Percentiles rank a stretch among this genome's conserved stretches.
These are phyloP conservation scores for Linum lewisii DNA, from an alignment of 345 rosid genomes.

Conservation along the genomic window DNA sequence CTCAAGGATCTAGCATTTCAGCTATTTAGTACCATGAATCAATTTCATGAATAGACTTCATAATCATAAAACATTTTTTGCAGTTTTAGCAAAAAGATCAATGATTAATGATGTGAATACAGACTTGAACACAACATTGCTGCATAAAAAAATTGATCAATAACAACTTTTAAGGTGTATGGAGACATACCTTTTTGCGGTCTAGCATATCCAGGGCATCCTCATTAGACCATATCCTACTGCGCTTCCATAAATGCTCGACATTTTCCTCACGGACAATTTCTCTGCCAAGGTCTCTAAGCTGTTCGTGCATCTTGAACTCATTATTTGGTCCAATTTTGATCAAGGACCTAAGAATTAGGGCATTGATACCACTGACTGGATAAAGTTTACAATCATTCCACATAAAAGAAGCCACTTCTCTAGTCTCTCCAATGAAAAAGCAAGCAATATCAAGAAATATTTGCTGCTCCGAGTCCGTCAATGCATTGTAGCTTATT, in stretches of 20 bases:
- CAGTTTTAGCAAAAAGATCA: neutral
- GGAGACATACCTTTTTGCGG: neutral
- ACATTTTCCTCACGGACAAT: neutral
- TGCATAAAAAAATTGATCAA: neutral
- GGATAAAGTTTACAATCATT: neutral
- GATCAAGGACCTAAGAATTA: neutral
- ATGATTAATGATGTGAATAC: neutral
- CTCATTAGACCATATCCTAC: neutral
- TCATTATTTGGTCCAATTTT: neutral
- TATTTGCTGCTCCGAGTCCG: slow-evolving; percentile 4
- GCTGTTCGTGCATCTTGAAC: neutral
- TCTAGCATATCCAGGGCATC: neutral
- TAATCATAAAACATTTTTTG: neutral
- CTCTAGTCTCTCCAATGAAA: neutral
- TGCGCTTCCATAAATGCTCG: neutral
- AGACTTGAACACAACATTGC: neutral
- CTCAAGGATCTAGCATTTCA: too few relatives aligned
- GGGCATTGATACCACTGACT: neutral
- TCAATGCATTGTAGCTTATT: slow-evolving; percentile 13
- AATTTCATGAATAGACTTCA: too few relatives aligned
- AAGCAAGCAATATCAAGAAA: slow-evolving; percentile 24
- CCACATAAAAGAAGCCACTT: neutral
- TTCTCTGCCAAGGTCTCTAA: neutral
- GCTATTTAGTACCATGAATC: too few relatives aligned
- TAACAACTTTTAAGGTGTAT: neutral